Percentiles rank a stretch among this genome's conserved stretches.
Evolutionary conservation across 2,329 filamentous ascomycete genomes (phyloP).

Genomic region (Phaeosphaeriaceae sp.): DNA sequence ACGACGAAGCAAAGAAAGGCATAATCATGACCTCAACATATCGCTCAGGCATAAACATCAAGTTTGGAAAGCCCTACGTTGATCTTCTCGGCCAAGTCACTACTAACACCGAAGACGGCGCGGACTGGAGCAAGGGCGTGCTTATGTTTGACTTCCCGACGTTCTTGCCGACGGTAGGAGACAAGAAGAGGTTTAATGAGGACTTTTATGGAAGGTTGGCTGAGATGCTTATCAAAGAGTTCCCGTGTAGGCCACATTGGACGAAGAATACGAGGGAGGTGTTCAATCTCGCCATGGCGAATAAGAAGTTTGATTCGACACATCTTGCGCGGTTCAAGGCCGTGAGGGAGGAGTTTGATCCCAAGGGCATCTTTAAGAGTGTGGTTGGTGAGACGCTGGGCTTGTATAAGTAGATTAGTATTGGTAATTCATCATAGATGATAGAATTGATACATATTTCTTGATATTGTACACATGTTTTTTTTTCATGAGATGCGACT

Average conservation of each 20-base stretch:
- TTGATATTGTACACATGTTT: too few relatives aligned
- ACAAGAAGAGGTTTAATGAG: constrained; percentile 58
- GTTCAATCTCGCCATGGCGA: constrained; percentile 46
- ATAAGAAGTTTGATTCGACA: constrained; percentile 57
- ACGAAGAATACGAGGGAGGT: constrained; percentile 61
- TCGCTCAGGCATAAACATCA: constrained; percentile 61
- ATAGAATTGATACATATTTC: not conserved
- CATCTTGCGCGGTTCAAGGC: constrained; percentile 57
- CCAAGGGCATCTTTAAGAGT: constrained; percentile 56
- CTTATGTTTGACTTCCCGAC: constrained; percentile 63
- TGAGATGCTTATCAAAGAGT: constrained; percentile 56
- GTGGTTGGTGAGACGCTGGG: constrained; percentile 59
- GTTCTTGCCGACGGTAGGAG: constrained; percentile 55
- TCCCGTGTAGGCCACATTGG: constrained; percentile 61
- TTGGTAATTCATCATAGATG: not conserved
- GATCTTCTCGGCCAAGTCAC: constrained; percentile 60
- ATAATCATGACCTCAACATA: constrained; percentile 59
- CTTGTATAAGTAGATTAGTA: constrained; percentile 25
- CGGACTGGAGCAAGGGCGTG: constrained; percentile 57
- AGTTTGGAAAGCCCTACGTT: constrained; percentile 58
- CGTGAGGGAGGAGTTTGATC: constrained; percentile 57
- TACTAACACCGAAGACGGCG: constrained; percentile 55
- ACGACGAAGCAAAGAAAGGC: constrained; percentile 54
- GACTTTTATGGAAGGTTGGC: constrained; percentile 58
- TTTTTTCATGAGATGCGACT: too few relatives aligned